Evolutionary conservation across 495 filamentous ascomycete genomes (phyloP), one percentile per base, ranked within the genome.

Genomic region (Cladorrhinum samala): DNA sequence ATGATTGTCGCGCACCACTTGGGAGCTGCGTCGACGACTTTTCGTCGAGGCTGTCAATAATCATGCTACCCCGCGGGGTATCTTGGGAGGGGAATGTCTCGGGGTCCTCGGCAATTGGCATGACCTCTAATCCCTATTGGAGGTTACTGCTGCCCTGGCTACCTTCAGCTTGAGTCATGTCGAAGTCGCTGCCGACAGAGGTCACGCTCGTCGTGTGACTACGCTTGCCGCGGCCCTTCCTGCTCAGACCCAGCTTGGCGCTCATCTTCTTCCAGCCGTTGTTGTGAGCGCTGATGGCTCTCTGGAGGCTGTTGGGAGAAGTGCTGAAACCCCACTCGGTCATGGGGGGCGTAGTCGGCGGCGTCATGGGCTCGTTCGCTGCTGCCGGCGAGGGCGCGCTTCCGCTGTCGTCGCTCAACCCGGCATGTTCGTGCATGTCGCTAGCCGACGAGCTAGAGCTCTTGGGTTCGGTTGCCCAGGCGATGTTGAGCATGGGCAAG

Each of bases 261-360:
- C 86, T 82, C 81, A 92, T 86, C 71, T 89, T 91, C 74, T 89
- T 93, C 88, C 89, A 94, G 51, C 81, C 73, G 53, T 72, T 81
- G 72, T 71, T 65, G 64, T 74, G 69, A n/a, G 60, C 81, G 70
- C 64, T 70, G 58, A 72, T 76, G 65, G 61, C 72, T 27, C 69
- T 63, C 16, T 76, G 85, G 65, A 73, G 74, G 72, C 63, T 75
- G 59, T 55, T 72, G 40, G 59, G 82, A 43, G 63, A 77, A 54
- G 66, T 72, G 59, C 59, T 72, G 68, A 68, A 79, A 56, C 67
- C 79, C 75, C 65, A 80, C 72, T 82, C 74, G 0, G 75, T 76
- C 18, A 83, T 86, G 5, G 89, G 89, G 8, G 89, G 89, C 4
- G 89, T 92, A 7, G 83, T 91, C 2, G 89, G 89, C 14, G 89